Percentiles rank a stretch among this genome's conserved stretches.
phyloP scores from a whole-genome alignment of 1,284 basidiomycete genomes.

The Lentinula novae-zelandiae region DNA sequence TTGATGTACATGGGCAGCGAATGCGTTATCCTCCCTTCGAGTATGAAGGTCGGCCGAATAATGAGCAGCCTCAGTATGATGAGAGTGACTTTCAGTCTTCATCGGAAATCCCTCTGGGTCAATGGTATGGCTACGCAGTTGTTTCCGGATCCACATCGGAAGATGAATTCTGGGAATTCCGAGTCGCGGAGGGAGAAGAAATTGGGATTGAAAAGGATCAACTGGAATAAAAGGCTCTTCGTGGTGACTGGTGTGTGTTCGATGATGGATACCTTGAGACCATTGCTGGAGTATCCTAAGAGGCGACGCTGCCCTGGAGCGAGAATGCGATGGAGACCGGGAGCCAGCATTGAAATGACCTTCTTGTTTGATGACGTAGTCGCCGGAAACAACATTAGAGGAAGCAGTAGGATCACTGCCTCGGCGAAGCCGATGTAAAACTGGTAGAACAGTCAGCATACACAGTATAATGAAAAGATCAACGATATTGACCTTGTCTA shows the following conservation, averaged over 20 bases:
- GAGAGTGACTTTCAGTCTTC: neutral
- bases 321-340: slow-evolving; percentile 31
- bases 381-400: neutral
- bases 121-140: neutral
- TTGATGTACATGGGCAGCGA: neutral
- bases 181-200: slow-evolving; percentile 13
- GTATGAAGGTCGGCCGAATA: slow-evolving; percentile 1
- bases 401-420: slow-evolving; percentile 8
- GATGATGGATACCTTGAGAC: slow-evolving; percentile 32
- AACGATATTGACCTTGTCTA: slow-evolving; percentile 23
- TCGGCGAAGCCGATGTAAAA: slow-evolving; percentile 17
- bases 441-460: slow-evolving; percentile 15
- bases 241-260: slow-evolving; percentile 14
- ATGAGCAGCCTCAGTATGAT: neutral
- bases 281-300: slow-evolving; percentile 37
- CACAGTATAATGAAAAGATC: neutral
- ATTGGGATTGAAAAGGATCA: slow-evolving; percentile 34
- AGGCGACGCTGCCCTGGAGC: slow-evolving; percentile 38
- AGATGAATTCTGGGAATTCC: neutral
- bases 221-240: slow-evolving; percentile 42
- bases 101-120: slow-evolving; percentile 1
- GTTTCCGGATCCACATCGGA: neutral
- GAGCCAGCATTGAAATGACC: slow-evolving; percentile 17
- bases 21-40: neutral
- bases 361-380: neutral